phyloP scores from a whole-genome alignment of 768 basidiomycete genomes.

The Leccinellum luteum region DNA sequence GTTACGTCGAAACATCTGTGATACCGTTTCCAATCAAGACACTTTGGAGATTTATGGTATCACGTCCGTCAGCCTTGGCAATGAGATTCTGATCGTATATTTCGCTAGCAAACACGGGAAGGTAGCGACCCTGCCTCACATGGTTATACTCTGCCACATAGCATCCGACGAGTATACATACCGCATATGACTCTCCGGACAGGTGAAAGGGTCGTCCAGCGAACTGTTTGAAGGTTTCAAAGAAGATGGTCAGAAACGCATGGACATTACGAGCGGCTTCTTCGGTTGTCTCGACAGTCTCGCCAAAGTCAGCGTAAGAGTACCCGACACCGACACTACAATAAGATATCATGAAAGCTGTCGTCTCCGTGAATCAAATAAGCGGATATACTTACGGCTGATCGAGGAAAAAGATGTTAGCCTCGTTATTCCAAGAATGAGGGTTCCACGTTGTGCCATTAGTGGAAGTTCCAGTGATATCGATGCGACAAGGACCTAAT shows the following conservation, averaged over 20 bases:
- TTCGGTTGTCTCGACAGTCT: constrained; percentile 71
- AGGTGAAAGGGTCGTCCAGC: constrained; percentile 66
- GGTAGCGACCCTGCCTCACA: constrained; percentile 56
- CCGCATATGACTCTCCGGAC: constrained; percentile 73
- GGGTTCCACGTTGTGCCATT: constrained; percentile 66
- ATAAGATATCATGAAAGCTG: background rate
- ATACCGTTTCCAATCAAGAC: constrained; percentile 76
- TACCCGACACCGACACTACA: constrained; percentile 66
- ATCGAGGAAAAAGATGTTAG: constrained; percentile 71
- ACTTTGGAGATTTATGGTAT: constrained; percentile 61
- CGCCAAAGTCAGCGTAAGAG: constrained; percentile 67
- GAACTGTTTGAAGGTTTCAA: constrained; percentile 75
- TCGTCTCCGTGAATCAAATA: background rate
- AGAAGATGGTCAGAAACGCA: constrained; percentile 76
- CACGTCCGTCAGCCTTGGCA: constrained; percentile 48
- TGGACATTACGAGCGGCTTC: constrained; percentile 75
- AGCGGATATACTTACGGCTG: constrained; percentile 43
- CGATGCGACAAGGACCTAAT: constrained; percentile 60
- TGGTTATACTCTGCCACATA: background rate
- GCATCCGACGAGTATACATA: constrained; percentile 31
- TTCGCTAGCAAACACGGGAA: constrained; percentile 73
- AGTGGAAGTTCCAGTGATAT: constrained; percentile 49
- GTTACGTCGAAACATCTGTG: constrained; percentile 52
- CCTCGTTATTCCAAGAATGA: constrained; percentile 61
- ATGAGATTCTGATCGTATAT: constrained; percentile 70